phyloP scores from a whole-genome alignment of 179 eudicot species.

The Carnegiea gigantea region DNA sequence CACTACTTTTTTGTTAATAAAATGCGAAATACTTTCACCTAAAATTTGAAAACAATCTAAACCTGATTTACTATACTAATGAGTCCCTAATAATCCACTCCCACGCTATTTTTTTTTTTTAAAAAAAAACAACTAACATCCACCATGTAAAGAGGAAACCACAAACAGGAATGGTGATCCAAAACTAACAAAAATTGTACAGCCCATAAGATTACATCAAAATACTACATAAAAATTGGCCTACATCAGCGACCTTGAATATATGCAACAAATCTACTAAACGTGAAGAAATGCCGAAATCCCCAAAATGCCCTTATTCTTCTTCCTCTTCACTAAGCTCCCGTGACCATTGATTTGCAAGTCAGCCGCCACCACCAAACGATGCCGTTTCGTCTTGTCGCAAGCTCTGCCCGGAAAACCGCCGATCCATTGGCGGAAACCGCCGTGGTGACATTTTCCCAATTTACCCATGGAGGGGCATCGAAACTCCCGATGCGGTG shows the following conservation, averaged over 20 bases:
- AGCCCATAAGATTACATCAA: too few species aligned
- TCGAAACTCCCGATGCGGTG: slow-evolving; percentile 30
- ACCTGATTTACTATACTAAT: too few species aligned
- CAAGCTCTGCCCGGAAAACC: slow-evolving; percentile 51
- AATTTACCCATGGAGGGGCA: slow-evolving; percentile 27
- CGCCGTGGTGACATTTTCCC: slow-evolving; percentile 27
- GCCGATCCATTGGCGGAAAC: slow-evolving; percentile 18
- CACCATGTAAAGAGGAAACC: too few species aligned
- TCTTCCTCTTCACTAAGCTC: slow-evolving; percentile 28
- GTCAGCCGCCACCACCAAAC: slow-evolving; percentile 35
- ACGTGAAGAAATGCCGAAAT: slow-evolving; percentile 15
- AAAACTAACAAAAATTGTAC: too few species aligned
- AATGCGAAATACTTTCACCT: too few species aligned
- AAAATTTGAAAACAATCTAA: too few species aligned
- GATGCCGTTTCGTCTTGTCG: slow-evolving; percentile 57
- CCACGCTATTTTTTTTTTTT: too few species aligned
- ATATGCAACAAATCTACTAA: not conserved
- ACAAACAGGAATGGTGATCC: too few species aligned
- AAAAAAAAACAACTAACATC: too few species aligned
- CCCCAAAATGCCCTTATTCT: slow-evolving; percentile 44
- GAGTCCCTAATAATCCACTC: too few species aligned
- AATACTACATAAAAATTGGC: too few species aligned
- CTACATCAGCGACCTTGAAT: not conserved
- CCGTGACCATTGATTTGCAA: slow-evolving; percentile 48
- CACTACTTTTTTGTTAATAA: too few species aligned